phyloP scores from a whole-genome alignment of 148 eudicot species.

The Spergularia bocconei region DNA sequence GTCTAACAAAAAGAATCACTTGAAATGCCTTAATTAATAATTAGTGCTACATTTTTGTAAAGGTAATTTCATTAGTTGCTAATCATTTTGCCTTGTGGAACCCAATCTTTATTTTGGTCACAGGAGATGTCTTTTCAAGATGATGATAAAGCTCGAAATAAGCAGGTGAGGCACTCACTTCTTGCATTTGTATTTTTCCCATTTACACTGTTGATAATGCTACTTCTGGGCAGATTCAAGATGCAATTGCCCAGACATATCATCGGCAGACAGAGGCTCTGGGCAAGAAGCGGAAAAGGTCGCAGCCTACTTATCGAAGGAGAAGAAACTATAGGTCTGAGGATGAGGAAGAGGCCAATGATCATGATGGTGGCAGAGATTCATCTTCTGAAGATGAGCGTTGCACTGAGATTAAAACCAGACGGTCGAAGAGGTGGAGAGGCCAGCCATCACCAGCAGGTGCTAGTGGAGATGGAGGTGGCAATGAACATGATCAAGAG shows the following conservation, averaged over 20 bases:
- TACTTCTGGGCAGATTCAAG: constrained; percentile 60
- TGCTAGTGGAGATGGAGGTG: constrained; percentile 41
- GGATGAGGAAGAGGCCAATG: constrained; percentile 58
- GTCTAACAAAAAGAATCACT: not conserved
- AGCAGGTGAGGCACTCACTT: constrained; percentile 46
- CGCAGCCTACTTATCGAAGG: constrained; percentile 44
- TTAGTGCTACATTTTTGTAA: not conserved
- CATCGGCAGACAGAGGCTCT: constrained; percentile 73
- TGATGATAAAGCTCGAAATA: constrained; percentile 71
- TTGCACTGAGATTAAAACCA: constrained; percentile 45
- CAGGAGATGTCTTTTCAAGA: constrained; percentile 84
- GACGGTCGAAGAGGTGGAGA: constrained; percentile 46
- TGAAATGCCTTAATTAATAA: not conserved
- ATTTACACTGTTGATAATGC: not conserved
- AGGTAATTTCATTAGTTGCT: not conserved
- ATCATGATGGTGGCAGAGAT: constrained; percentile 50
- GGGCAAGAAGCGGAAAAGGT: constrained; percentile 57
- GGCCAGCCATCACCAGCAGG: constrained; percentile 45
- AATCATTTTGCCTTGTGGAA: not conserved
- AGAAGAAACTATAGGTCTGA: constrained; percentile 58
- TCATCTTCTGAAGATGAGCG: constrained; percentile 74
- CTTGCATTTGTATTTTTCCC: not conserved
- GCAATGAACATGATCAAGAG: constrained; percentile 52
- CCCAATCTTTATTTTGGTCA: constrained; percentile 2
- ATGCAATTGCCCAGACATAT: constrained; percentile 60